Base-by-base conservation (phyloP, 352 stramenopile genomes). In the Globisporangium barbulae region DNA sequence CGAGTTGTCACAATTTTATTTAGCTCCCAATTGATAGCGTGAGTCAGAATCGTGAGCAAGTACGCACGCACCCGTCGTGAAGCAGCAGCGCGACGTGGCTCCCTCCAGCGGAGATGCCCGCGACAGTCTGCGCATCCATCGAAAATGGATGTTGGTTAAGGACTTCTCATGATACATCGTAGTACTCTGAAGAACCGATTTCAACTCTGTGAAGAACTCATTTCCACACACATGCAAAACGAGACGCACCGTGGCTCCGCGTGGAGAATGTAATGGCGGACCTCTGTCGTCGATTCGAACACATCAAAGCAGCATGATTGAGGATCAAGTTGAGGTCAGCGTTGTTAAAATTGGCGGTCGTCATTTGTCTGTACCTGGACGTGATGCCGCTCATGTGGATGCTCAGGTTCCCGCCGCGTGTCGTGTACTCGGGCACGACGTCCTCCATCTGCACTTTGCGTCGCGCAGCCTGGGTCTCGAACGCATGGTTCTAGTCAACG, bases 71-170 rank as follows among this genome's bases (percentile, higher is more conserved):
- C 70, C 91, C 91, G 39, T 89, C 72, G 57, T 97, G 81, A 30
- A 96, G 72, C 48, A 97, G 63, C 13, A 96, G 67, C 17, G 81
- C 83, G 17, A 83, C 88, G 69, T 98, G 93, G 19, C 88, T 91
- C 2, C 75, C 76, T 17, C 93, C 92, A 1, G 82, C 90, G 15
- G 86, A 74, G 37, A 98, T 75, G 33, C 77, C 72, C 25, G 86
- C 66, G 4, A 89, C 81, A 13, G 87, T 77, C 75, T 93, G 59
- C 25, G 17, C 21, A 7, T 39, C 37, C 12, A 39, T 12, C 9
- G 33, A 39, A 39, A 12, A 12, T 39, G 33, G 33, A 12, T 39
- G 33, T 9, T 42, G 5, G 12, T 15, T 17, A 17, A 42, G 15
- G 2, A 28, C 25, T 28, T 28, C 25, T 28, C 25, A 28, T 28